Base-by-base conservation (phyloP, 1,284 basidiomycete genomes). In the Rhodotorula sp. region DNA sequence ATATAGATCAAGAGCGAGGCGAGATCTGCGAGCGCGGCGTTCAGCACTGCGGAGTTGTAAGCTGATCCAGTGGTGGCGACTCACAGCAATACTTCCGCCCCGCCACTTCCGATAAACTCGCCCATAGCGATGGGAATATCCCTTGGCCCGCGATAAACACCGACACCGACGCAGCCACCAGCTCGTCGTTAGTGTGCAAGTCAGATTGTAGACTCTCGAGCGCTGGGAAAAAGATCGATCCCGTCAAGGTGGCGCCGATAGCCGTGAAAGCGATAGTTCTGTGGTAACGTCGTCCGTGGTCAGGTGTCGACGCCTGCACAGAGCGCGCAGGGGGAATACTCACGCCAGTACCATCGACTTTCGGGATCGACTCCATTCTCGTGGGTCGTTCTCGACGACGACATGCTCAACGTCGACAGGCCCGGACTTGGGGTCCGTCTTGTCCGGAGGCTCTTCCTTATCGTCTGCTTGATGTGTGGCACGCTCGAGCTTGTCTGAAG, bases 91-190 rank as follows among this genome's bases (percentile, higher is more conserved):
- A 79, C 84, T 90, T 92, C 60, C 91, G 83, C 10, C 91, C 91
- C 73, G 87, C 88, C 61, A 95, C 85, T 79, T 94, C 91, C 64
- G 88, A 89, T 26, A 89, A 81, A 0, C 87, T 84, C 63, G 84
- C 86, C 91, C 91, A 92, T 10, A 89, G 64, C 22, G 90, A 77
- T 0, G 90, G 90, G 62, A 87, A 80, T 18, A 82, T 79, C 1
- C 91, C 91, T 79, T 91, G 90, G n/a, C 90, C 79, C 29, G 91
- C 81, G 75, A 94, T 92, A 80, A 91, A 95, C 20, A 91, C 76
- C 1, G 89, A 88, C 15, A 94, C 80, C 74, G 86, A 87, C 77
- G 89, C 83, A 64, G 90, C 89, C 66, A 95, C 88, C 73, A 91
- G 84, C 3, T 84, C 82, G 60, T 86, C 84, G 0, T 85, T 87